Evolutionary conservation across 2,329 filamentous ascomycete species (phyloP).

Genomic region (Apiospora kogelbergensis): DNA sequence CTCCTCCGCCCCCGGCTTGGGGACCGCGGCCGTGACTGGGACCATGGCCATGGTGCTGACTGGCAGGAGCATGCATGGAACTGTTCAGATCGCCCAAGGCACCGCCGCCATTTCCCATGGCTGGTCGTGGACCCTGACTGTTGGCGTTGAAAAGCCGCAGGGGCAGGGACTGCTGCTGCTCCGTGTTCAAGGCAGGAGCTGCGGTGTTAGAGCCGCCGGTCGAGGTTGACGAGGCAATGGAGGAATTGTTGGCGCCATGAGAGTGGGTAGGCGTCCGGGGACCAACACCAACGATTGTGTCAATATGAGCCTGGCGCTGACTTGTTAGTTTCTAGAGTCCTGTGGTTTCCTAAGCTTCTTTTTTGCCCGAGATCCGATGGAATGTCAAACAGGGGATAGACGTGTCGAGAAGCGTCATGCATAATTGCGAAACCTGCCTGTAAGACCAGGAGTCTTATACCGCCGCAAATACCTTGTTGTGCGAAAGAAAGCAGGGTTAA

Average conservation of each 20-base stretch:
- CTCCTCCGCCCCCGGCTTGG: neutral
- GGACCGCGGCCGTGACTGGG: neutral
- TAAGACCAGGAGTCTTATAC: neutral
- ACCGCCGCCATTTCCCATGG: neutral
- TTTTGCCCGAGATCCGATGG: neutral
- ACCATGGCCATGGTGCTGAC: neutral
- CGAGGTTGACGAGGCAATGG: neutral
- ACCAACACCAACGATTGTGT: slow-evolving; percentile 36
- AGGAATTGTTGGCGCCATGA: slow-evolving; percentile 1
- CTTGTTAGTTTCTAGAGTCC: neutral
- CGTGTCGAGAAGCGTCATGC: neutral
- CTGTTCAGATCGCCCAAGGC: neutral
- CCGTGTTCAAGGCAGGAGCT: neutral
- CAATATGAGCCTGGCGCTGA: slow-evolving; percentile 34
- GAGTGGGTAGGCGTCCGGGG: slow-evolving; percentile 23
- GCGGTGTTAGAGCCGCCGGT: neutral
- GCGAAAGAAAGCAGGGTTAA: neutral
- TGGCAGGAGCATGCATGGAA: neutral
- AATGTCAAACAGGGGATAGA: neutral
- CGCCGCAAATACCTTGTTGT: neutral
- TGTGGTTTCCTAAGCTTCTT: neutral
- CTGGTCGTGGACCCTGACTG: slow-evolving; percentile 3
- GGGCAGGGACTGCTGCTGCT: neutral
- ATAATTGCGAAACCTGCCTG: neutral
- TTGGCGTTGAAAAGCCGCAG: neutral